Conservation (phyloP, 164 flowering plant species). For the Stephania yunnanensis region DNA sequence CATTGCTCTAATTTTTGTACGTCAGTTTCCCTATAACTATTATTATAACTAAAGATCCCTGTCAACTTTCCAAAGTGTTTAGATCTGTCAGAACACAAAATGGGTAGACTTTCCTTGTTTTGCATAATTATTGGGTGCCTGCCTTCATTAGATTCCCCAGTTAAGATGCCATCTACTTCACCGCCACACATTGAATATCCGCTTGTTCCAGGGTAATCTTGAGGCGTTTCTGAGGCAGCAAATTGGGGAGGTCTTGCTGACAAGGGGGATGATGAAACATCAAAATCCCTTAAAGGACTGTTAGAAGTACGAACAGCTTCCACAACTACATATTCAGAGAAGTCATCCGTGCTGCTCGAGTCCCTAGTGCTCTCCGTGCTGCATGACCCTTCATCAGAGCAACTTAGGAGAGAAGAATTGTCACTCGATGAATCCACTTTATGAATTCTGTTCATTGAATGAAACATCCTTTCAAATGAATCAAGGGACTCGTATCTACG, state of each 20-base stretch:
- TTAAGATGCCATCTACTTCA: conserved; percentile 6
- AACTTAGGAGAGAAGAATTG: conserved; percentile 62
- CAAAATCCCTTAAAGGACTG: conserved; percentile 44
- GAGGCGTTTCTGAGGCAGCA: conserved; percentile 17
- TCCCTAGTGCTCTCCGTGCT: conserved; percentile 74
- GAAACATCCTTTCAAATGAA: conserved; percentile 24
- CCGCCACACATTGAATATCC: conserved; percentile 11
- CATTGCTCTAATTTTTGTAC: conserved; percentile 28
- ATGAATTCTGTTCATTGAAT: conserved; percentile 22
- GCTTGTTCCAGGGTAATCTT: conserved; percentile 18
- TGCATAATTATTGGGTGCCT: conserved; percentile 11
- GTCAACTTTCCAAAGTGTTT: conserved; percentile 42
- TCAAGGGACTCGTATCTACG: conserved; percentile 23
- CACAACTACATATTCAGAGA: conserved; percentile 55
- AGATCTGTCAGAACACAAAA: conserved; percentile 38
- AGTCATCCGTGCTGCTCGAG: conserved; percentile 69
- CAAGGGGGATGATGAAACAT: conserved; percentile 35
- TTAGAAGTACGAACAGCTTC: conserved; percentile 35
- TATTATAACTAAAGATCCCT: conserved; percentile 4
- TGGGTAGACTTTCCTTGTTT: conserved; percentile 21
- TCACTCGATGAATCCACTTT: conserved; percentile 75
- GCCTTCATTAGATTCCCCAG: conserved; percentile 8
- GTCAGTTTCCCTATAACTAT: conserved; percentile 40
- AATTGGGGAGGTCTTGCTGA: conserved; percentile 22
- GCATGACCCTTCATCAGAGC: conserved; percentile 80